Evolutionary conservation across 2,329 filamentous ascomycete species (phyloP).

Genomic region (Fonsecaea erecta): DNA sequence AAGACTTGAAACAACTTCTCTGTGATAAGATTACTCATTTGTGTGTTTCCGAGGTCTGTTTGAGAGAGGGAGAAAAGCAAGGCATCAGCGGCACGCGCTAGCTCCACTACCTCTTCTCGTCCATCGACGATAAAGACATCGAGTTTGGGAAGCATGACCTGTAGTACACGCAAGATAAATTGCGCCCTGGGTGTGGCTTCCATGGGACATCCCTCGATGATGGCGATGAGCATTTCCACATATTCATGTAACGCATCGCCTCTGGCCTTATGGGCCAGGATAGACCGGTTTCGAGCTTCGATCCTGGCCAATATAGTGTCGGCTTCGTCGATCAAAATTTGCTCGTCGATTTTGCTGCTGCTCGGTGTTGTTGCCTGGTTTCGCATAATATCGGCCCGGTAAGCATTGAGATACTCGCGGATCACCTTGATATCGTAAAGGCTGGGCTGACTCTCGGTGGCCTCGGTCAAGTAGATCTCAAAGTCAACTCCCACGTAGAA

Average conservation of each 20-base stretch:
- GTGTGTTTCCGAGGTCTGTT: constrained; percentile 41
- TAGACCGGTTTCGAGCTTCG: constrained; percentile 48
- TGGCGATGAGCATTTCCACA: constrained; percentile 81
- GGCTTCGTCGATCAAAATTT: constrained; percentile 47
- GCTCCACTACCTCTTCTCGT: constrained; percentile 70
- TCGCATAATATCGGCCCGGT: constrained; percentile 61
- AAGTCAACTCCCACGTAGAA: constrained; percentile 72
- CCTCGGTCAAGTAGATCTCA: constrained; percentile 65
- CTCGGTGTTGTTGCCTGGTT: constrained; percentile 43
- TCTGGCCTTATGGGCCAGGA: constrained; percentile 51
- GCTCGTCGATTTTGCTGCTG: constrained; percentile 45
- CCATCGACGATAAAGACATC: constrained; percentile 75
- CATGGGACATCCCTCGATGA: constrained; percentile 81
- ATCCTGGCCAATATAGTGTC: constrained; percentile 46
- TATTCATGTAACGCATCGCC: constrained; percentile 77
- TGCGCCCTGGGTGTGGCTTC: constrained; percentile 71
- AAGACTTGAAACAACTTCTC: constrained; percentile 93
- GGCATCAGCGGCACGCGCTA: constrained; percentile 77
- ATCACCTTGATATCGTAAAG: constrained; percentile 73
- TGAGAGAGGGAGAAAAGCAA: constrained; percentile 49
- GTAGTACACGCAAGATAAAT: constrained; percentile 83
- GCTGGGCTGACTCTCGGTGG: constrained; percentile 54
- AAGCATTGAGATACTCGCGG: constrained; percentile 67
- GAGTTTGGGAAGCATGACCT: constrained; percentile 84
- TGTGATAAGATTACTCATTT: constrained; percentile 72